phyloP scores from a whole-genome alignment of 2,329 filamentous ascomycete species.

The Phialophora tarda region DNA sequence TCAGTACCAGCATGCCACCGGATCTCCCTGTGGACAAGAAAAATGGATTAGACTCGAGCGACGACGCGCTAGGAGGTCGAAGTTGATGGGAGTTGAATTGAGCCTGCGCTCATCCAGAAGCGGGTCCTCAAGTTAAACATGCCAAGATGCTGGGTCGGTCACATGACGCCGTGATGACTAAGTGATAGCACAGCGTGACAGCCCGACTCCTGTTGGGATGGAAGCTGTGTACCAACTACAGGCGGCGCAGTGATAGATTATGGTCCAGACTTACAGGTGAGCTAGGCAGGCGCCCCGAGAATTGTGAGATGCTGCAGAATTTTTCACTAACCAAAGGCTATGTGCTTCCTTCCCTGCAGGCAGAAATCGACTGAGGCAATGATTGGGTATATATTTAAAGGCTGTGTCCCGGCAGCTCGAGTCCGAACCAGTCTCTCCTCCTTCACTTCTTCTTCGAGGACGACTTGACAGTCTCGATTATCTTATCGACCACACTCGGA shows the following conservation, averaged over 20 bases:
- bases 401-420: background rate
- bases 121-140: background rate
- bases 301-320: background rate
- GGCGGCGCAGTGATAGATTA: background rate
- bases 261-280: background rate
- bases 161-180: conserved; percentile 1
- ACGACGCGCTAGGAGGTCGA: background rate
- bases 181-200: background rate
- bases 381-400: conserved; percentile 3
- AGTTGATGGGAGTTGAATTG: background rate
- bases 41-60: conserved; percentile 12
- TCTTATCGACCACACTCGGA: conserved; percentile 84
- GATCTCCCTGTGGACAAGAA: conserved; percentile 10
- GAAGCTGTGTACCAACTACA: background rate
- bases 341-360: conserved; percentile 3
- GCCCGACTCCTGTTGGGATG: background rate
- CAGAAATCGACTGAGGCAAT: conserved; percentile 1
- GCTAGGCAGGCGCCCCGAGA: background rate
- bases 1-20: conserved; percentile 18
- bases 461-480: conserved; percentile 77
- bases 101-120: conserved; percentile 6
- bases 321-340: background rate
- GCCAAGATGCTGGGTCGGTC: background rate
- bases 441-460: conserved; percentile 48
- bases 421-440: background rate